A percentile compares a stretch with the other conserved stretches of the same genome.
These are phyloP conservation scores for Gentiana macrophylla DNA, from an alignment of 257 asterid species.

Conservation along the genomic window DNA sequence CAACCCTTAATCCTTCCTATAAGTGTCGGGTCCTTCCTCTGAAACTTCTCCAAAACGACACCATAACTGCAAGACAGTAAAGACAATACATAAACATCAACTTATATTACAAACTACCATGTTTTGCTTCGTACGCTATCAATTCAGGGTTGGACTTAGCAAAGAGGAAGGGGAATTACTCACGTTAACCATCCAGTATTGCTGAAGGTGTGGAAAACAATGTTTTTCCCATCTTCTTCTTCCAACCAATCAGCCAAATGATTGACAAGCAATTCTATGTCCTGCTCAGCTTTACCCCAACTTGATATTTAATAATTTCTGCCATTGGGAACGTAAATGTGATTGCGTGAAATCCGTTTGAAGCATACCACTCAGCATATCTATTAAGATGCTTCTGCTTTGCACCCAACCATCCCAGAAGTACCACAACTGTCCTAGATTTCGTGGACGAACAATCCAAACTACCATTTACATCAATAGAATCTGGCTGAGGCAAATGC, in stretches of 20 bases:
- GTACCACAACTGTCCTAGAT: constrained; percentile 76
- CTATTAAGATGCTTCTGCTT: constrained; percentile 77
- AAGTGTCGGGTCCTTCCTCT: constrained; percentile 43
- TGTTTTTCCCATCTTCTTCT: constrained; percentile 67
- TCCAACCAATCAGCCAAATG: constrained; percentile 93
- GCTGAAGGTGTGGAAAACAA: constrained; percentile 90
- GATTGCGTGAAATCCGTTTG: constrained; percentile 80
- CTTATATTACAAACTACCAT: background rate
- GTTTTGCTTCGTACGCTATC: background rate
- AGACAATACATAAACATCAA: background rate
- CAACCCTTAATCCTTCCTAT: constrained; percentile 69
- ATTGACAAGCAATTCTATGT: constrained; percentile 58
- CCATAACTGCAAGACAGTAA: constrained; percentile 53
- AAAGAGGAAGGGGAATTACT: constrained; percentile 18
- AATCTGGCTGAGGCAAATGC: constrained; percentile 75
- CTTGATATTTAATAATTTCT: constrained; percentile 67
- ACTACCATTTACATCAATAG: constrained; percentile 29
- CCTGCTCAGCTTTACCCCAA: constrained; percentile 92
- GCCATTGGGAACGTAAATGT: constrained; percentile 91
- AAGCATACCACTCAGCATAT: constrained; percentile 87
- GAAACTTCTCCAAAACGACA: constrained; percentile 74
- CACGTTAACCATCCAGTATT: constrained; percentile 93
- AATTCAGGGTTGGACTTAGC: background rate
- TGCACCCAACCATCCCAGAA: constrained; percentile 96
- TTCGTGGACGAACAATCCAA: constrained; percentile 40